These are phyloP conservation scores for Claviceps monticola DNA, from an alignment of 2,329 filamentous ascomycete genomes.

Conservation along the genomic window DNA sequence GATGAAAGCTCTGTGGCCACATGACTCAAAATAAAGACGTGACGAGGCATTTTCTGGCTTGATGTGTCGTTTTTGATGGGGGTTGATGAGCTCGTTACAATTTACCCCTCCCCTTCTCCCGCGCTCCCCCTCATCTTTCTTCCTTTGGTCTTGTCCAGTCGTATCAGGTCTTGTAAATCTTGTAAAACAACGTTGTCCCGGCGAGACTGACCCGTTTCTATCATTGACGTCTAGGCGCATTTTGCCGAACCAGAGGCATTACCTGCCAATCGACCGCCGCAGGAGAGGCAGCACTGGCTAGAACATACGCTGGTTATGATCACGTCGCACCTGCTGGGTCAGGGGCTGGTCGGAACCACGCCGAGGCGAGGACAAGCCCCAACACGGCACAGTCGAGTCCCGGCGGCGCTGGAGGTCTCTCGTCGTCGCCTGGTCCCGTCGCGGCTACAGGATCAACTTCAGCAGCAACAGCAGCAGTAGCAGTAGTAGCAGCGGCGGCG, in stretches of 20 bases:
- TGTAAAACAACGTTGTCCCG: neutral
- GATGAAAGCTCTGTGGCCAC: too few relatives aligned
- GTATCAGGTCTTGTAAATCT: too few relatives aligned
- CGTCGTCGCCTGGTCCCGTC: conserved; percentile 1
- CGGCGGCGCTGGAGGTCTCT: neutral
- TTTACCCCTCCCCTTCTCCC: too few relatives aligned
- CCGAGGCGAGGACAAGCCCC: conserved; percentile 1
- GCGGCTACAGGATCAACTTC: too few relatives aligned
- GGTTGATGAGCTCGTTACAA: too few relatives aligned
- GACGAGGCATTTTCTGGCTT: too few relatives aligned
- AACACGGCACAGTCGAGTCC: conserved; percentile 5
- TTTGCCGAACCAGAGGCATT: conserved; percentile 21
- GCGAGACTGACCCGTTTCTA: neutral
- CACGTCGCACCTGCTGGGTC: neutral
- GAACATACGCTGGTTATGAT: neutral
- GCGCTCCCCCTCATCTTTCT: too few relatives aligned
- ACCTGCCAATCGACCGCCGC: conserved; percentile 18
- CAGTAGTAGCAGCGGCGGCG: too few relatives aligned
- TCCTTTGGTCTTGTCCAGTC: too few relatives aligned
- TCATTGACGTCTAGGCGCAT: conserved; percentile 15
- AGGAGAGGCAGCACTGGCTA: conserved; percentile 1
- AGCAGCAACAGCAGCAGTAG: too few relatives aligned
- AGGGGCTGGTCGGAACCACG: neutral
- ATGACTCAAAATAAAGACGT: too few relatives aligned
- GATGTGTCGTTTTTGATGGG: too few relatives aligned